Evolutionary conservation across 345 rosid species (phyloP).

Genomic region (Eucalyptus lansdowneana): DNA sequence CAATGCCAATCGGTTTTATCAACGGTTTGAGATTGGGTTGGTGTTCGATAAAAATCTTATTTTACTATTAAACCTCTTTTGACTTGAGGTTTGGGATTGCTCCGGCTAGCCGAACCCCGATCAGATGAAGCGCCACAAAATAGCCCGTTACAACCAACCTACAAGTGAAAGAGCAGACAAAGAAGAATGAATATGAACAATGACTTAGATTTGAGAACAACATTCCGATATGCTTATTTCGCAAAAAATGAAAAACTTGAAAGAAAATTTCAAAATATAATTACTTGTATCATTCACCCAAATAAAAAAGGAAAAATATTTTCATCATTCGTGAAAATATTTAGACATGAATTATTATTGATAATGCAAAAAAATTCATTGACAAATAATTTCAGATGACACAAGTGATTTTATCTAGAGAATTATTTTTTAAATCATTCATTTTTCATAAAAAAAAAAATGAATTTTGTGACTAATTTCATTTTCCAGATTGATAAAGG

Average conservation of each 20-base stretch:
- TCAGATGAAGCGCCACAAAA: background rate
- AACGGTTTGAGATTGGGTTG: background rate
- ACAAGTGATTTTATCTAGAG: too few species aligned
- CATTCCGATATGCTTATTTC: accelerated
- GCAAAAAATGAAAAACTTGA: too few species aligned
- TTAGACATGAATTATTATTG: too few species aligned
- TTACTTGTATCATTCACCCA: too few species aligned
- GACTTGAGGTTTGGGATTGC: background rate
- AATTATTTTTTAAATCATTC: too few species aligned
- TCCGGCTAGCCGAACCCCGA: background rate
- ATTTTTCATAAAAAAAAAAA: too few species aligned
- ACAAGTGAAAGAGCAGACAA: background rate
- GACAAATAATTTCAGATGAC: too few species aligned
- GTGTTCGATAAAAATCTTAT: background rate
- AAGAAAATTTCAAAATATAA: too few species aligned
- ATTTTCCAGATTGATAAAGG: too few species aligned
- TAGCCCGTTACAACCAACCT: background rate
- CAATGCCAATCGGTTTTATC: background rate
- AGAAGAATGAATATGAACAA: background rate
- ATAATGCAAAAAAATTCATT: too few species aligned
- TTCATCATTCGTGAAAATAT: accelerated
- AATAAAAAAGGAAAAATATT: too few species aligned
- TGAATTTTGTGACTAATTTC: too few species aligned
- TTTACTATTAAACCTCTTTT: background rate
- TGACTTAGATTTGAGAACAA: background rate